A percentile compares a stretch with the other conserved stretches of the same genome.
phyloP scores from a whole-genome alignment of 208 protist species.

The Leishmania gerbilli region DNA sequence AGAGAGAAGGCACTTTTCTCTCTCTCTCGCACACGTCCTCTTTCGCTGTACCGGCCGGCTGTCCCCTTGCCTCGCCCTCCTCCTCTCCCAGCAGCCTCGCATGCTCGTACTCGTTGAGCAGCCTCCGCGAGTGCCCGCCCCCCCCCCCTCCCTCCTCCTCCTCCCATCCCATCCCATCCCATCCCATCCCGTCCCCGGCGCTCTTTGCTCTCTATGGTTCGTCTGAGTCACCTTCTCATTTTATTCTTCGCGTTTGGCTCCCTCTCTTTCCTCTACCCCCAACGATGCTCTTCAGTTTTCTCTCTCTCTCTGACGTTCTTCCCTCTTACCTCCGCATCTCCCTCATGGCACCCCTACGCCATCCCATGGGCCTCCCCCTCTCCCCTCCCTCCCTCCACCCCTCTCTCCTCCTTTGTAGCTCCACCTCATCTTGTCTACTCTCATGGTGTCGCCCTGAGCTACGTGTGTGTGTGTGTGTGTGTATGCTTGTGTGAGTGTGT shows the following conservation, averaged over 20 bases:
- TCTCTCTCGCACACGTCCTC: no score
- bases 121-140: background rate
- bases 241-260: background rate
- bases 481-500: background rate
- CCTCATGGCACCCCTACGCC: background rate
- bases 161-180: no score
- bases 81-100: background rate
- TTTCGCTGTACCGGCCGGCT: no score
- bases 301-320: background rate
- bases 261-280: background rate
- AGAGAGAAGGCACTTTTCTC: no score
- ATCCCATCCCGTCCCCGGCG: background rate
- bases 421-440: background rate
- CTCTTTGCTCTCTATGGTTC: background rate
- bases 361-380: background rate
- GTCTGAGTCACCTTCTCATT: background rate
- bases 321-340: slow-evolving; percentile 2
- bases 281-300: background rate
- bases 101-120: background rate
- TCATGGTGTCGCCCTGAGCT: background rate
- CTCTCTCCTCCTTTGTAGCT: background rate
- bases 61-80: background rate
- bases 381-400: background rate
- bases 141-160: no score
- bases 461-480: background rate